Percentiles rank a stretch among this genome's conserved stretches.
These are phyloP conservation scores for Phaffia australis DNA, from an alignment of 768 basidiomycete genomes.

Conservation along the genomic window DNA sequence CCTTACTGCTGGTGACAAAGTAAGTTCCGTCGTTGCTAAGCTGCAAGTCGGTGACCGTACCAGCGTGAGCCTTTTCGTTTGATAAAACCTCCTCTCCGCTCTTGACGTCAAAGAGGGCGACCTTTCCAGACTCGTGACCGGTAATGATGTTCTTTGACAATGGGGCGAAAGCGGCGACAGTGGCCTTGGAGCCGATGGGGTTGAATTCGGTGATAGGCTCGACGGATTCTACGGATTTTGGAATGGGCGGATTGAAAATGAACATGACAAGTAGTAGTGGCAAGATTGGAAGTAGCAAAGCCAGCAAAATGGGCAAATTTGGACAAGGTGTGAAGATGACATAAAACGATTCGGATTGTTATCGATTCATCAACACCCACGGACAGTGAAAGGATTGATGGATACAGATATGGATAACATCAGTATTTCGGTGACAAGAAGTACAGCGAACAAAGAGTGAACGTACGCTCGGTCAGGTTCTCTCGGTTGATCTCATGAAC, in stretches of 20 bases:
- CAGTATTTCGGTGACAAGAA: conserved; percentile 8
- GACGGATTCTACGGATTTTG: conserved; percentile 50
- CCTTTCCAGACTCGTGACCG: conserved; percentile 92
- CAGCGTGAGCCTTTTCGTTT: conserved; percentile 73
- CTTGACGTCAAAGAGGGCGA: conserved; percentile 79
- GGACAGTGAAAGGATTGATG: too few species aligned
- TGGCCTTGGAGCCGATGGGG: conserved; percentile 89
- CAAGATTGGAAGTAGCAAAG: neutral
- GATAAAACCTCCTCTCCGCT: conserved; percentile 68
- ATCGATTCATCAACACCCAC: too few species aligned
- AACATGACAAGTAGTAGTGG: neutral
- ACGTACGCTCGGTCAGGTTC: conserved; percentile 70
- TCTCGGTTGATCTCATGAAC: conserved; percentile 79
- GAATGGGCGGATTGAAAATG: neutral
- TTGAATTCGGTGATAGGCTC: conserved; percentile 71
- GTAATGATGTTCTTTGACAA: conserved; percentile 70
- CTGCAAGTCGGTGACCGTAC: conserved; percentile 74
- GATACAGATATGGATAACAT: neutral
- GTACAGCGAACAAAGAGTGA: neutral
- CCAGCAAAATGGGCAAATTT: neutral
- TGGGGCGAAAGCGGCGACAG: conserved; percentile 82
- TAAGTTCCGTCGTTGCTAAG: conserved; percentile 80
- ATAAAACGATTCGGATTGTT: neutral
- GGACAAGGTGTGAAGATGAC: neutral
- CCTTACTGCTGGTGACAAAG: conserved; percentile 92